Base-by-base conservation (phyloP, 257 asterid species). In the Gentiana dahurica region DNA sequence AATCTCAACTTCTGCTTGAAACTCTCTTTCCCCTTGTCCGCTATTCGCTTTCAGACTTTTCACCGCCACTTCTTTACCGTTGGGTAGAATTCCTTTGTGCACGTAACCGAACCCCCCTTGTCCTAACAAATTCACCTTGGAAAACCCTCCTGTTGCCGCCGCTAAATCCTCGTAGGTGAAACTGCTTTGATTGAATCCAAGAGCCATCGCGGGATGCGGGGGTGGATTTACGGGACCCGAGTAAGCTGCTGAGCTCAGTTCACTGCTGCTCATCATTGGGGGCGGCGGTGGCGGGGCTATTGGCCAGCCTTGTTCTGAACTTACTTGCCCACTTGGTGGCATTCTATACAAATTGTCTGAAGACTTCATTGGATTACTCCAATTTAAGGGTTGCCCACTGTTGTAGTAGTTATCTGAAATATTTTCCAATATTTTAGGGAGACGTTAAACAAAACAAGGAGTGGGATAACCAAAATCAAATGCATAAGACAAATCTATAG, bases 221-320 rank as follows among this genome's bases (percentile, higher is more conserved):
- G 86, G 84, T 0, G 78, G 57, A 2, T 64, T 71, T 60, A 68
- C 60, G 0, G 84, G 80, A 1, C 95, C 90, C 1, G 90, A 82
- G 56, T 57, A 88, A 0, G 79, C 87, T 1, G 75, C 69, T 0
- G 95, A 81, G 71, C 78, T 79, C 73, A 77, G 34, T 33, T 83
- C 90, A 65, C 80, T 68, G 66, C 93, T 83, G 62, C 51, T 62
- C 79, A 68, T 45, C 81, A 77, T 74, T n/a, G 94, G 89, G 0
- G 85, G 95, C 0, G 94, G 96, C 0, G 95, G 96, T 1, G 96
- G 96, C 0, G 94, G 89, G 34, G 61, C 74, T 4, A 73, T 59
- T n/a, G 78, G 68, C 95, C 95, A 82, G 1, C 77, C 58, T 12
- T 71, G 71, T 34, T 88, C 96, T 0, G 89, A 79, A 58, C 92